Evolutionary conservation across 2,329 filamentous ascomycete genomes (phyloP), one percentile per base, ranked within the genome.

Genomic region (Colletotrichum sp.): DNA sequence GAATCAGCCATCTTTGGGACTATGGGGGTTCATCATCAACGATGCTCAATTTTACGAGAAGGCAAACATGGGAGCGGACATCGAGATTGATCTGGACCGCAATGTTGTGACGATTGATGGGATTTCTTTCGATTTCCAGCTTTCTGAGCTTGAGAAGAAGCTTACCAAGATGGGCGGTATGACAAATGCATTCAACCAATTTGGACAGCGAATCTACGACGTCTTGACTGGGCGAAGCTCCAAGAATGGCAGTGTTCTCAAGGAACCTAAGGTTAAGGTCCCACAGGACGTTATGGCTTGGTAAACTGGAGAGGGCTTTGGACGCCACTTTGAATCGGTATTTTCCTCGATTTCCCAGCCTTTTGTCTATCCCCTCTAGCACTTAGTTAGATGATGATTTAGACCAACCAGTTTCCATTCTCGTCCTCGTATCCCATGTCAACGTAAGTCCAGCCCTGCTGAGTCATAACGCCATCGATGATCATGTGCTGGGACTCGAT

Each of bases 1-100:
- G 3, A 89, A 89, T 77, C 84, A 86, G 80, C 85, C 87, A 0
- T 87, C 81, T 43, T 78, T 88, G 0, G 87, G 87, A 1, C 82
- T 89, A 1, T 76, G 88, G 18, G 86, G 86, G 0, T 86, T 89
- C 64, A 81, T 79, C 3, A 82, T 89, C 15, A 66, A 74, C 0
- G 83, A 88, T 67, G 80, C 83, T 9, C 77, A 61, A 1, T 88
- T 88, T 76, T 87, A 73, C 32, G 83, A 71, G 80, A 83, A 5
- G 77, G 79, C 1, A 84, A 82, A 18, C 83, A 87, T 60, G 84
- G 85, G 1, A 69, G 69, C 1, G 26, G 79, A 81, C 4, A 84
- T 88, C 18, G 80, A 81, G 10, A 81, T 88, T 9, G 82, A 87
- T 64, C 72, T 86, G 6, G 66, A 2, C 15, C 56, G 26, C 15